phyloP scores from a whole-genome alignment of 768 basidiomycete genomes.

The Pisolithus microcarpus region DNA sequence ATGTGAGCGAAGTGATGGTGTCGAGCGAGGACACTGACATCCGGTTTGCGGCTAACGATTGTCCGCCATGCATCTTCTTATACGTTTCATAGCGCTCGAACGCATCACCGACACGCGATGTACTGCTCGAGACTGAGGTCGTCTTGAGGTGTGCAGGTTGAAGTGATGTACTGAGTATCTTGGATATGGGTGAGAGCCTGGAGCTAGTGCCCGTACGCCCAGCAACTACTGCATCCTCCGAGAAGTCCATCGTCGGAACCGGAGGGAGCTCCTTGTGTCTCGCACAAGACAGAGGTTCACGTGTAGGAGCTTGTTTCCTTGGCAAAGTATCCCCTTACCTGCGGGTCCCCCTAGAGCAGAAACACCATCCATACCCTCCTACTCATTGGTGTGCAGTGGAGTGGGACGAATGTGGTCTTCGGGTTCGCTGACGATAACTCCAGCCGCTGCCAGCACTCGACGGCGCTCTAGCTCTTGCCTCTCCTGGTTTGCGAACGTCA shows the following conservation, averaged over 20 bases:
- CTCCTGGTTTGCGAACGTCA: conserved; percentile 45
- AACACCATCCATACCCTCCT: background rate
- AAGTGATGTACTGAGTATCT: background rate
- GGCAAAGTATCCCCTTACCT: conserved; percentile 2
- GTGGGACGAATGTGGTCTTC: background rate
- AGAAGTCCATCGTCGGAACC: conserved; percentile 31
- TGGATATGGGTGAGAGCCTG: background rate
- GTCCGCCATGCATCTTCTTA: conserved; percentile 42
- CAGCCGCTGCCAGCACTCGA: conserved; percentile 86
- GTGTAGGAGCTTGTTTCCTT: conserved; percentile 14
- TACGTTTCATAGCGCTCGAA: conserved; percentile 88
- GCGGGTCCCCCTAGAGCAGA: background rate
- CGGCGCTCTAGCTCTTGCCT: conserved; percentile 70
- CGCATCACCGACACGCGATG: conserved; percentile 60
- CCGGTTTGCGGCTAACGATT: conserved; percentile 31
- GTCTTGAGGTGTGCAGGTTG: conserved; percentile 4
- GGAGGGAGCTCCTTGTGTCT: conserved; percentile 49
- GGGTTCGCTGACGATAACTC: conserved; percentile 53
- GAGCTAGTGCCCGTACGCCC: background rate
- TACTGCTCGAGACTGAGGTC: conserved; percentile 10
- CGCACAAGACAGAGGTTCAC: too few relatives aligned
- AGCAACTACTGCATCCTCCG: conserved; percentile 3
- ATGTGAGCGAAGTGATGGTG: conserved; percentile 21
- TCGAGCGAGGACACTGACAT: conserved; percentile 62
- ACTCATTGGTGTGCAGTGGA: background rate